A percentile compares a stretch with the other conserved stretches of the same genome.
Evolutionary conservation across 1,139 yeast genomes (phyloP).

Genomic region (Wickerhamomyces sp.): DNA sequence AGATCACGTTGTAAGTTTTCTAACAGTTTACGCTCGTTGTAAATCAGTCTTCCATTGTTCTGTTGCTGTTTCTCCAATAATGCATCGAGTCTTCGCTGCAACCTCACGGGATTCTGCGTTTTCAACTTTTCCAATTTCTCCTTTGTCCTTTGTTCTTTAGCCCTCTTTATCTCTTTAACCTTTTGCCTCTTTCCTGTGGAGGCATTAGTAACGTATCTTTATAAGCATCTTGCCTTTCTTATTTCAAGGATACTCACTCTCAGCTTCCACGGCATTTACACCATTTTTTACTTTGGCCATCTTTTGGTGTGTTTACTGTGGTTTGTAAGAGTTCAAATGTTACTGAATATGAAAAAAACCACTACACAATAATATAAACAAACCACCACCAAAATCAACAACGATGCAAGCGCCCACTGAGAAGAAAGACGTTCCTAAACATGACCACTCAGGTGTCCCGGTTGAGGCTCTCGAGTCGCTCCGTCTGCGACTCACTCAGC

Average conservation of each 20-base stretch:
- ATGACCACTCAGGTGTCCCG: conserved; percentile 41
- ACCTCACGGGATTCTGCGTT: conserved; percentile 12
- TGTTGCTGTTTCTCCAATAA: conserved; percentile 12
- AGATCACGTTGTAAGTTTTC: conserved; percentile 23
- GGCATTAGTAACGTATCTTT: too few species aligned
- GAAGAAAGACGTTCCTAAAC: conserved; percentile 3
- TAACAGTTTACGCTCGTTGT: conserved; percentile 14
- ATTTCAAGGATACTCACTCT: conserved; percentile 16
- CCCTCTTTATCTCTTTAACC: conserved; percentile 24
- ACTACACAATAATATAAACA: not conserved
- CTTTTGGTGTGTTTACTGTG: conserved; percentile 2
- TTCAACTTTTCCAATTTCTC: conserved; percentile 18
- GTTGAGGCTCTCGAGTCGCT: conserved; percentile 55
- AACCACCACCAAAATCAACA: conserved; percentile 3
- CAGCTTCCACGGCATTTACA: conserved; percentile 19
- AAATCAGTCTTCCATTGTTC: conserved; percentile 14
- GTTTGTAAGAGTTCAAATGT: too few species aligned
- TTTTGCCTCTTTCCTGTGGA: conserved; percentile 26
- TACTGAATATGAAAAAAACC: not conserved
- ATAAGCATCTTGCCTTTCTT: too few species aligned
- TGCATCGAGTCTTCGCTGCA: conserved; percentile 12
- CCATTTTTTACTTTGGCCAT: conserved; percentile 18
- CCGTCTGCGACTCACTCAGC: conserved; percentile 45
- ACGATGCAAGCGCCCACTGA: conserved; percentile 7
- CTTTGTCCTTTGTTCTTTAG: conserved; percentile 19